Conservation (phyloP, 1,284 basidiomycete species). For the Golubevia pallescens region DNA sequence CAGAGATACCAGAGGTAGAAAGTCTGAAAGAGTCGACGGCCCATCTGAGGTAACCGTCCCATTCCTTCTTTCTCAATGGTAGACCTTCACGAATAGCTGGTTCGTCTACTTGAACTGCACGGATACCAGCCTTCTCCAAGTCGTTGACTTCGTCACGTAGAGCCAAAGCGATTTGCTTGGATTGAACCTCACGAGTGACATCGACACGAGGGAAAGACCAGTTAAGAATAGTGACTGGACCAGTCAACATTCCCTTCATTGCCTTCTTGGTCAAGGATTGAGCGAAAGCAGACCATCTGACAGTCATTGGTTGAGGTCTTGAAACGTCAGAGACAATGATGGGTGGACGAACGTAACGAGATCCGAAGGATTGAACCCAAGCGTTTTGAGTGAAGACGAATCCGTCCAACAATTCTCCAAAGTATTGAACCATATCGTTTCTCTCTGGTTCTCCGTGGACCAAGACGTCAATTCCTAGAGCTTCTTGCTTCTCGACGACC, state of each 20-base stretch:
- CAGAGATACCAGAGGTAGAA: conserved; percentile 52
- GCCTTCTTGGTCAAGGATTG: conserved; percentile 91
- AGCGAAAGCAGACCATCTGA: conserved; percentile 95
- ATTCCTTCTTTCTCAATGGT: conserved; percentile 57
- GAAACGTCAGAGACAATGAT: conserved; percentile 98
- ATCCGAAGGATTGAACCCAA: conserved; percentile 95
- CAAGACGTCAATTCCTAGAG: conserved; percentile 91
- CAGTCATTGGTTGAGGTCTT: conserved; percentile 91
- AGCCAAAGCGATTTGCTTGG: conserved; percentile 96
- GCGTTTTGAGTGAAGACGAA: conserved; percentile 98
- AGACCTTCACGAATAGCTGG: conserved; percentile 97
- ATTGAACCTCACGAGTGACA: conserved; percentile 93
- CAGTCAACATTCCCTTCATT: conserved; percentile 99
- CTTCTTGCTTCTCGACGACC: conserved; percentile 96
- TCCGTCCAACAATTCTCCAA: conserved; percentile 68
- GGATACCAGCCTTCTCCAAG: conserved; percentile 95
- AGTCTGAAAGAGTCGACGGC: conserved; percentile 64
- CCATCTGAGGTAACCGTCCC: conserved; percentile 60
- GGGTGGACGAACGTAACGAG: conserved; percentile 95
- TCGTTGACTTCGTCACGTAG: conserved; percentile 98
- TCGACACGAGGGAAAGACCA: conserved; percentile 99
- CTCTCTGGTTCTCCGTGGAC: conserved; percentile 92
- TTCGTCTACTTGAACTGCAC: conserved; percentile 99
- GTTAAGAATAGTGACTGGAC: conserved; percentile 82
- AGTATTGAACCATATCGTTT: conserved; percentile 69